Conservation (phyloP, 2,329 filamentous ascomycete genomes). For the Davidsoniella eucalypti region DNA sequence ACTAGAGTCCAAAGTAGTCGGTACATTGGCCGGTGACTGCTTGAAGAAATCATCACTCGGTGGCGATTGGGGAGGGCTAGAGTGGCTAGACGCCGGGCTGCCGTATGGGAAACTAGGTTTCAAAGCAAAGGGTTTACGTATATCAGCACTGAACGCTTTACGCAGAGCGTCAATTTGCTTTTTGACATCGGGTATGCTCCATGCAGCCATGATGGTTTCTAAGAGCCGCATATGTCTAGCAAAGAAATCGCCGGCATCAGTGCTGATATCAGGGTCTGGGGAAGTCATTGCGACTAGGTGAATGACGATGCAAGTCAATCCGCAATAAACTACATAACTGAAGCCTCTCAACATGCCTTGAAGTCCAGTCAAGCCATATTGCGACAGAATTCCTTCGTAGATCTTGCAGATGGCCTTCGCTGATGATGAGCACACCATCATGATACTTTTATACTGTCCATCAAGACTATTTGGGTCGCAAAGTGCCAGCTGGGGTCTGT, state of each 20-base stretch:
- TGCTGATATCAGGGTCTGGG: constrained; percentile 74
- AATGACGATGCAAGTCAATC: constrained; percentile 81
- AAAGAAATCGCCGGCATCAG: constrained; percentile 76
- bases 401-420: constrained; percentile 74
- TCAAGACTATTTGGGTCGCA: constrained; percentile 55
- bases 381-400: constrained; percentile 65
- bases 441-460: constrained; percentile 72
- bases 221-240: constrained; percentile 86
- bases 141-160: constrained; percentile 80
- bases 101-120: constrained; percentile 79
- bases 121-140: constrained; percentile 69
- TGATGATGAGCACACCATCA: constrained; percentile 70
- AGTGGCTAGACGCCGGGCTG: constrained; percentile 51
- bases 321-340: constrained; percentile 87
- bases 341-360: constrained; percentile 88
- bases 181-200: constrained; percentile 81
- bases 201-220: constrained; percentile 65
- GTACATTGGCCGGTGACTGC: constrained; percentile 6
- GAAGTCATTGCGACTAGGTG: constrained; percentile 88
- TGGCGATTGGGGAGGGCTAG: constrained; percentile 42
- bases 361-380: constrained; percentile 63
- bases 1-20: constrained; percentile 4
- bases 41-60: constrained; percentile 3
- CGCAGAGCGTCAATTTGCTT: constrained; percentile 78
- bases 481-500: constrained; percentile 69